Base-by-base conservation (phyloP, 2,329 filamentous ascomycete genomes). In the Aureobasidium uvarum region DNA sequence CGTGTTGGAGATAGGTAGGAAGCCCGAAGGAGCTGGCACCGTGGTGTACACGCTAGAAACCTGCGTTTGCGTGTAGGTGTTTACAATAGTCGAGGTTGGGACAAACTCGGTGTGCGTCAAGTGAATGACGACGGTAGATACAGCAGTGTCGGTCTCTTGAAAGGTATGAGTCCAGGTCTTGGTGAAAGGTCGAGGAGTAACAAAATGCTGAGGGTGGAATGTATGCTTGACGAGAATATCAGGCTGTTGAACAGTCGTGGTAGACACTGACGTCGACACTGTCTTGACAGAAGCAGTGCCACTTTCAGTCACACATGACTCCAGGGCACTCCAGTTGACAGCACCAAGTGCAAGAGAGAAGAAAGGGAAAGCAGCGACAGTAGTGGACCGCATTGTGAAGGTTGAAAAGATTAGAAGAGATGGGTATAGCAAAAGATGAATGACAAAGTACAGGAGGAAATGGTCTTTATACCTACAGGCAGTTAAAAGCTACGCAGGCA, bases 331-430 rank as follows among this genome's bases (percentile, higher is more conserved):
- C 46, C 46, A 63, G 38, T 63, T 63, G 38, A 63, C 36, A 52
- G 60, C 46, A 43, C 60, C 60, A 13, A 63, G 48, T 54, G 48
- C 60, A n/a, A 63, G 20, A 36, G 60, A 52, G 48, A 63, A 63
- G 36, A 63, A 28, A 13, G 60, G 60, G 38, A 63, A 63, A 18
- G 48, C 28, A 25, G 60, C 48, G 3, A 48, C 7, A 28, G 48
- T 28, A 52, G 59, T 18, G 39, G 60, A 52, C 16, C 31, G n/a
- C 60, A 63, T 63, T 16, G 13, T 63, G 48, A 45, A 33, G 60
- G 36, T 2, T 23, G 11, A 11, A 11, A 51, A 36, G 3, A 52
- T 36, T 43, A 41, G 41, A 50, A 33, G 31, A 20, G 20, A 39
- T 28, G 45, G 5, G 41, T 48, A n/a, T 11, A 11, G 25, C n/a